phyloP scores from a whole-genome alignment of 768 basidiomycete genomes.

The Mycena amicta region DNA sequence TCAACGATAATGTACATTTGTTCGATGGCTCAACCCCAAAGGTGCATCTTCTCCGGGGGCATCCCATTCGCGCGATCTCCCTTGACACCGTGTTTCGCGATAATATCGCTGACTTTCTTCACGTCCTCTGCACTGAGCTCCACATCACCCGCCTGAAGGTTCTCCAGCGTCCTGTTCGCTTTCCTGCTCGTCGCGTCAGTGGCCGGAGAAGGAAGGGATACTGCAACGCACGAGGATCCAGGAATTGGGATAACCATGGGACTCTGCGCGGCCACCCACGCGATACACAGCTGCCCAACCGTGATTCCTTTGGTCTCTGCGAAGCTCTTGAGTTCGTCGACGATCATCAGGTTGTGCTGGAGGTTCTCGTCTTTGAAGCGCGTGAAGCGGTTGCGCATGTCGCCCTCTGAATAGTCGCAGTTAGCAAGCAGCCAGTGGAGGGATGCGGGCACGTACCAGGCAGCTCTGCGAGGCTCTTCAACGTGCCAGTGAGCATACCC shows the following conservation, averaged over 20 bases:
- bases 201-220: background rate
- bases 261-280: conserved; percentile 45
- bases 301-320: conserved; percentile 46
- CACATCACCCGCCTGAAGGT: conserved; percentile 46
- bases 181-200: too few species aligned
- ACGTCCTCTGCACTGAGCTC: conserved; percentile 43
- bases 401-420: conserved; percentile 34
- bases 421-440: background rate
- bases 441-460: conserved; percentile 27
- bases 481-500: conserved; percentile 54
- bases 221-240: conserved; percentile 44
- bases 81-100: conserved; percentile 25
- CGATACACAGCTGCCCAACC: conserved; percentile 45
- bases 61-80: conserved; percentile 9
- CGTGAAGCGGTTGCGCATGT: conserved; percentile 39
- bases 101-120: conserved; percentile 39
- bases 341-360: conserved; percentile 45
- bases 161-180: conserved; percentile 44
- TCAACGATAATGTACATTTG: too few species aligned
- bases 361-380: conserved; percentile 51
- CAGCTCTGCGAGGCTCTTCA: conserved; percentile 42
- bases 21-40: conserved; percentile 11
- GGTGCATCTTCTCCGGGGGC: conserved; percentile 11
- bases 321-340: conserved; percentile 41
- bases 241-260: conserved; percentile 52